Evolutionary conservation across 805 yeast genomes (phyloP), one percentile per base, ranked within the genome.

Genomic region (Candida oleophila): DNA sequence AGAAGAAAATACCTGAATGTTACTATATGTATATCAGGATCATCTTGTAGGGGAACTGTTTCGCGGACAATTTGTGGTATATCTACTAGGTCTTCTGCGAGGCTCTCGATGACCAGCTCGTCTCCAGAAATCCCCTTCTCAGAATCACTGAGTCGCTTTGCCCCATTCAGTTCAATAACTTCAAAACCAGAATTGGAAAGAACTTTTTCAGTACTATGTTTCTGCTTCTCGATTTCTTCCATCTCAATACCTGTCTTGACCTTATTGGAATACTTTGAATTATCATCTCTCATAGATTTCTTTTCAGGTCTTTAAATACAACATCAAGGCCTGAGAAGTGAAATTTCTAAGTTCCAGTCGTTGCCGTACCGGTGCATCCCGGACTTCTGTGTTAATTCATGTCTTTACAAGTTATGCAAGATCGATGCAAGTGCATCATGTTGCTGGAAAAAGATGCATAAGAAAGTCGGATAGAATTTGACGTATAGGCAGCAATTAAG

Each of bases 1-100:
- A 71, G 57, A 2, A 71, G n/a, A 35, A 71, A 55, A 49, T 63
- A 66, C 1, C 76, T 53, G 47, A 71, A 67, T 0, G 76, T 71
- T 4, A 66, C 45, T 2, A 67, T 69, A 0, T 71, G 75, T 11
- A 64, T 54, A 2, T 51, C 53, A 3, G 73, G 69, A 50, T 71
- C 74, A 44, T 71, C 76, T 15, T 57, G 54, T 28, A 71, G 51
- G 0, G 73, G 67, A 3, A 69, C 74, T 2, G 65, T 57, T 41
- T 71, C 74, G 21, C 66, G 44, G 2, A 71, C 66, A 0, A 61
- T 60, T 39, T 50, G 53, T 5, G 74, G 72, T 1, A 71, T 46
- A 15, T 57, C 62, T n/a, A 47, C 37, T 4, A 68, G 47, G 44
- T 67, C 71, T 2, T 41, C 48, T 7, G 48, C 51, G 5, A 50